phyloP scores from a whole-genome alignment of 1,139 yeast species.

The Zygosaccharomyces pseudobailii region DNA sequence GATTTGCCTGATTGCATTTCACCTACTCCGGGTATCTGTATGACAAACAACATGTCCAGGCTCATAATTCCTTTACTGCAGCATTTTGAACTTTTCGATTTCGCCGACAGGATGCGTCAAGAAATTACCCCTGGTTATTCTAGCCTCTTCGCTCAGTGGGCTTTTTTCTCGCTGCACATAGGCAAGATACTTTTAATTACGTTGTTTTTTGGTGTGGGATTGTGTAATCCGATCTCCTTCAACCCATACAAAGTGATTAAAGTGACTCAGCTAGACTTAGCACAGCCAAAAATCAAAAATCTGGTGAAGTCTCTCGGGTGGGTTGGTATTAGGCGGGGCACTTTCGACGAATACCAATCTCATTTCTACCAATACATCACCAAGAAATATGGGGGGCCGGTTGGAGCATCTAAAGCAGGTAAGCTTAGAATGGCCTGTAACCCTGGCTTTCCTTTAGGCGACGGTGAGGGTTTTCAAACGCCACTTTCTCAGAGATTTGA shows the following conservation, averaged over 20 bases:
- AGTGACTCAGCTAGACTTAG: slow-evolving; percentile 24
- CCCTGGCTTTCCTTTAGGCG: slow-evolving; percentile 58
- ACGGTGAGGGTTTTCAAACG: slow-evolving; percentile 81
- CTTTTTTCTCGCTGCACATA: slow-evolving; percentile 68
- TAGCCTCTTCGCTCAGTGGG: slow-evolving; percentile 50
- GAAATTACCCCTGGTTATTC: slow-evolving; percentile 42
- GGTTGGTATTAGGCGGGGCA: slow-evolving; percentile 82
- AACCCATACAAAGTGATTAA: slow-evolving; percentile 38
- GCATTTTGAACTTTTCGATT: slow-evolving; percentile 34
- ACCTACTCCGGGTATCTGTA: slow-evolving; percentile 88
- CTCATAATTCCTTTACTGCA: slow-evolving; percentile 37
- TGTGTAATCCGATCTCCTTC: slow-evolving; percentile 66
- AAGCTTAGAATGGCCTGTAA: slow-evolving; percentile 53
- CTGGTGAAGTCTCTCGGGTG: slow-evolving; percentile 71
- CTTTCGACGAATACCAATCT: slow-evolving; percentile 67
- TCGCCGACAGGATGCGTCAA: slow-evolving; percentile 45
- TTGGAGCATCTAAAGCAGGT: slow-evolving; percentile 74
- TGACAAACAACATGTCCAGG: slow-evolving; percentile 59
- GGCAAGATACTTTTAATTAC: slow-evolving; percentile 57
- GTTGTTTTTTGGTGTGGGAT: slow-evolving; percentile 58
- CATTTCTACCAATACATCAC: slow-evolving; percentile 62
- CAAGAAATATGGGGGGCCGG: slow-evolving; percentile 69
- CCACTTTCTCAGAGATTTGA: slow-evolving; percentile 40
- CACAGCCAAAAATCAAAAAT: slow-evolving; percentile 41
- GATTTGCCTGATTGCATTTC: slow-evolving; percentile 85